These are phyloP conservation scores for Corniculantispora saksenae DNA, from an alignment of 2,329 filamentous ascomycete genomes.

Conservation along the genomic window DNA sequence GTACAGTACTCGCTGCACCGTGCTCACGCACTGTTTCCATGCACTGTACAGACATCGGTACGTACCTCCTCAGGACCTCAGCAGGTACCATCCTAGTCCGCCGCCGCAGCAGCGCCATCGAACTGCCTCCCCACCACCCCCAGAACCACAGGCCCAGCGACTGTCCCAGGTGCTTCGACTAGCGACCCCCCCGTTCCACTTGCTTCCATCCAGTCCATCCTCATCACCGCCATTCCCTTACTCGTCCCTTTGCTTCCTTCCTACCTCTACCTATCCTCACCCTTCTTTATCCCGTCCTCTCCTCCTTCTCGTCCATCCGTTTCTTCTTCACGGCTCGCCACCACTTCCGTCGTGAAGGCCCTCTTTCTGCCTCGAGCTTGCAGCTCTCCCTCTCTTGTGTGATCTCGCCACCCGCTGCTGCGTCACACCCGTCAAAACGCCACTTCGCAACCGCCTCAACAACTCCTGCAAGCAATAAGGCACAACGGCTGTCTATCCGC, in stretches of 20 bases:
- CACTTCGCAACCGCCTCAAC: conserved; percentile 9
- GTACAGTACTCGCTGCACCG: not conserved
- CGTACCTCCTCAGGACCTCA: not conserved
- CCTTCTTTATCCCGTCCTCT: conserved; percentile 21
- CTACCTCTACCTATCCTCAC: conserved; percentile 19
- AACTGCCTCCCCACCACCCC: conserved; percentile 16
- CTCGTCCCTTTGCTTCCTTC: conserved; percentile 17
- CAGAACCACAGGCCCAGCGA: conserved; percentile 15
- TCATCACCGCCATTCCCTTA: conserved; percentile 20
- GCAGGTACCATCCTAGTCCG: conserved; percentile 10
- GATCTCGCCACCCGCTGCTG: conserved; percentile 3
- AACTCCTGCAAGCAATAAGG: conserved; percentile 15
- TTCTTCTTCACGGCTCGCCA: conserved; percentile 15
- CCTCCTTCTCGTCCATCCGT: conserved; percentile 16
- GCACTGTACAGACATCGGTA: not conserved
- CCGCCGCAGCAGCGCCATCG: conserved; percentile 19
- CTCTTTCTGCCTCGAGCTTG: conserved; percentile 21
- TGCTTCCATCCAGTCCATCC: conserved; percentile 21
- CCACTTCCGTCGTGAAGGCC: conserved; percentile 15
- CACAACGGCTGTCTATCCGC: conserved; percentile 6
- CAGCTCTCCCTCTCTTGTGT: conserved; percentile 21
- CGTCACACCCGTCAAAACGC: conserved; percentile 10
- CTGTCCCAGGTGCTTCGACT: conserved; percentile 21
- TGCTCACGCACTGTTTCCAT: not conserved
- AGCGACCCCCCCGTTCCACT: conserved; percentile 21